Conservation (phyloP, 2,329 filamentous ascomycete species). For the Fusarium buxicola region DNA sequence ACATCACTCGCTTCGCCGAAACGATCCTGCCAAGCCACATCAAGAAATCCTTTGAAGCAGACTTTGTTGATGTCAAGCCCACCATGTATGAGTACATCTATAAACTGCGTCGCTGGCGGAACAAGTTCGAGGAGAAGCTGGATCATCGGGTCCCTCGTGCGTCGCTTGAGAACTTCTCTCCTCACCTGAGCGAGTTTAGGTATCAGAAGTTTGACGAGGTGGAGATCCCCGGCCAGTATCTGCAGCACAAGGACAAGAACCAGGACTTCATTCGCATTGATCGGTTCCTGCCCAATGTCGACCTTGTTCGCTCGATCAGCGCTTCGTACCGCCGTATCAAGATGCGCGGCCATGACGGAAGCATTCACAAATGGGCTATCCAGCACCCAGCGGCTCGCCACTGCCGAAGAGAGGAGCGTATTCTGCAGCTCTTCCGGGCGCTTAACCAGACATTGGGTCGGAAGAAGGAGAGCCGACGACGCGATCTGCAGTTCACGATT, state of each 20-base stretch:
- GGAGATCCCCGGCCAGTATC: slow-evolving; percentile 95
- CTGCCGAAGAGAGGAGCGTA: slow-evolving; percentile 93
- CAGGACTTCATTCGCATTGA: slow-evolving; percentile 98
- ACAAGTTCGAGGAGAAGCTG: slow-evolving; percentile 97
- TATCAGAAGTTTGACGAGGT: slow-evolving; percentile 99
- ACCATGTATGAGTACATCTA: slow-evolving; percentile 99
- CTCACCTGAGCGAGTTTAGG: slow-evolving; percentile 93
- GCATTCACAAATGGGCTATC: slow-evolving; percentile 94
- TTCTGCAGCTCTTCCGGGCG: slow-evolving; percentile 95
- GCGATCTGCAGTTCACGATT: slow-evolving; percentile 95
- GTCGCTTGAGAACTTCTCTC: slow-evolving; percentile 86
- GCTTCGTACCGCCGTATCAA: slow-evolving; percentile 93
- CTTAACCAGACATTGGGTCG: slow-evolving; percentile 93
- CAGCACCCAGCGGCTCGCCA: slow-evolving; percentile 95
- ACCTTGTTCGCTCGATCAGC: slow-evolving; percentile 89
- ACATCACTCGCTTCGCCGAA: slow-evolving; percentile 96
- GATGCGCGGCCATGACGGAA: slow-evolving; percentile 97
- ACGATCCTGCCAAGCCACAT: slow-evolving; percentile 96
- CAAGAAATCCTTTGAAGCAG: slow-evolving; percentile 94
- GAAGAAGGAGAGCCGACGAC: slow-evolving; percentile 92
- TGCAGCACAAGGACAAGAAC: slow-evolving; percentile 98
- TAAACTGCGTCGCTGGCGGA: slow-evolving; percentile 93
- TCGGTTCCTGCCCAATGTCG: slow-evolving; percentile 93
- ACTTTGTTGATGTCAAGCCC: slow-evolving; percentile 94
- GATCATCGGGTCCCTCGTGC: slow-evolving; percentile 81